Evolutionary conservation across 305 asterid species (phyloP).

Genomic region (Solanum hybrid): DNA sequence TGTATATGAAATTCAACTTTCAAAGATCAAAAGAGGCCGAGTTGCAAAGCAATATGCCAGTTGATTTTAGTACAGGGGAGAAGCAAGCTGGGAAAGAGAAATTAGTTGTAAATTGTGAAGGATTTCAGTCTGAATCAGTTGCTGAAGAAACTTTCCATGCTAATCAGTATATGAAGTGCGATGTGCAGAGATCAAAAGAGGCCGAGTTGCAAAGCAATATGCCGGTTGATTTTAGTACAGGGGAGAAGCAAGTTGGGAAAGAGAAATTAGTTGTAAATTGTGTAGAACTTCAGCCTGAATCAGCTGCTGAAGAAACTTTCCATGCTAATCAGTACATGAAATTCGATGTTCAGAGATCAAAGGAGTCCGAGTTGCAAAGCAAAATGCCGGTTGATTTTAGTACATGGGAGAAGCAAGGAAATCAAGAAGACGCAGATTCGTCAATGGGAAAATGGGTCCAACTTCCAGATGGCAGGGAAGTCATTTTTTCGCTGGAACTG

Average conservation of each 20-base stretch:
- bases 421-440: background rate
- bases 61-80: background rate
- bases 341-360: background rate
- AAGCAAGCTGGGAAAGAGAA: background rate
- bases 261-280: background rate
- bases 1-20: background rate
- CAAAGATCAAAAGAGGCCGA: background rate
- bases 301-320: background rate
- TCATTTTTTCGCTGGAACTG: background rate
- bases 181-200: background rate
- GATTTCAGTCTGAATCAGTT: background rate
- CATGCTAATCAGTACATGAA: background rate
- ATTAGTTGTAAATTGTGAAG: background rate
- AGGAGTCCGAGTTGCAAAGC: background rate
- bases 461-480: background rate
- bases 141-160: background rate
- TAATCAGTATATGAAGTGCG: background rate
- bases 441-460: background rate
- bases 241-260: background rate
- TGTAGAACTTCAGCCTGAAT: background rate
- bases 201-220: background rate
- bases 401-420: background rate
- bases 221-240: background rate
- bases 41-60: background rate
- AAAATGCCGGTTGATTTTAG: background rate